phyloP scores from a whole-genome alignment of 768 basidiomycete species.

The Candolleomyces eurysporus region DNA sequence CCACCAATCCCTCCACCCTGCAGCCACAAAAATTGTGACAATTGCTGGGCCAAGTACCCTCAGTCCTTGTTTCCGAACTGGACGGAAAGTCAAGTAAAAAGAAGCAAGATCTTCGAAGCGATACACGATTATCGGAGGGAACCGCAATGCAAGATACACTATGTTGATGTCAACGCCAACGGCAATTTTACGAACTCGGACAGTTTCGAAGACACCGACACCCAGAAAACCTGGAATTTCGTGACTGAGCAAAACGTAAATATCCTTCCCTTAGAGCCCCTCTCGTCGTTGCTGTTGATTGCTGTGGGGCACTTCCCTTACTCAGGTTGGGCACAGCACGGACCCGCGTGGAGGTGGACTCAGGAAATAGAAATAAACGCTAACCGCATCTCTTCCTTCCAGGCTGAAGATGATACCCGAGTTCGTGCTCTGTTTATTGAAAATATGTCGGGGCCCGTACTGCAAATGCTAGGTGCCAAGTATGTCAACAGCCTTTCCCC shows the following conservation, averaged over 20 bases:
- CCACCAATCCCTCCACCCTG: constrained; percentile 37
- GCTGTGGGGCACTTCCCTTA: background rate
- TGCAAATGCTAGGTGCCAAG: constrained; percentile 63
- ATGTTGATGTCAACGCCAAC: constrained; percentile 37
- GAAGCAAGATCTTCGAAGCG: constrained; percentile 38
- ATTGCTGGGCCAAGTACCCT: constrained; percentile 42
- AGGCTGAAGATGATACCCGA: constrained; percentile 17
- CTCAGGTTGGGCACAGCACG: background rate
- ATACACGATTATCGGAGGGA: constrained; percentile 29
- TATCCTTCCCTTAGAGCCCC: constrained; percentile 12
- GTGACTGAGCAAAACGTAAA: constrained; percentile 32
- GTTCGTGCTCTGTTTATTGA: constrained; percentile 53
- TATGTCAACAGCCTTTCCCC: constrained; percentile 18
- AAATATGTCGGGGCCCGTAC: constrained; percentile 47
- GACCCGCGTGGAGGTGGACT: no score
- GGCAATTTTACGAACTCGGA: constrained; percentile 35
- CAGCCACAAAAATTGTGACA: constrained; percentile 32
- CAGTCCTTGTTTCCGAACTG: constrained; percentile 55
- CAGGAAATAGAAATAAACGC: no score
- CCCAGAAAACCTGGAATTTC: constrained; percentile 36
- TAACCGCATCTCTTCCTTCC: constrained; percentile 30
- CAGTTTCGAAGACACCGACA: constrained; percentile 20
- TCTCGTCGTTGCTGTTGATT: background rate
- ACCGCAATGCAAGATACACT: constrained; percentile 30
- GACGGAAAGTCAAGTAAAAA: constrained; percentile 43